Evolutionary conservation across 441 rosid genomes (phyloP), one percentile per base, ranked within the genome.

Genomic region (Viola pubescens): DNA sequence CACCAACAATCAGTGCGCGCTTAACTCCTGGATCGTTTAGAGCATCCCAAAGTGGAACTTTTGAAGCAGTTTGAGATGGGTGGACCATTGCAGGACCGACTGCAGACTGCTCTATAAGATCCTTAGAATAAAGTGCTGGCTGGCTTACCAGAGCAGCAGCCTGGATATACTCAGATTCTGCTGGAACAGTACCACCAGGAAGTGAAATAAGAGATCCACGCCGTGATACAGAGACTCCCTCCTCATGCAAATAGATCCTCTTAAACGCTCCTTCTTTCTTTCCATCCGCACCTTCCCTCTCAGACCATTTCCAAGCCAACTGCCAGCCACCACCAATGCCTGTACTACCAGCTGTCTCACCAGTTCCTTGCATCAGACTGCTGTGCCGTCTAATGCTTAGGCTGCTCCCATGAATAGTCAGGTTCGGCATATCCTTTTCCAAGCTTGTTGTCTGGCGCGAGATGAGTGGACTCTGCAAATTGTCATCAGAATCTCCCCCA

Each of bases 271-370:
- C 95, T 74, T 85, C 95, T 77, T 89, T 90, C 67, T 80, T 77
- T 45, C 97, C 95, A 6, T 75, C 85, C 44, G 66, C 72, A 4
- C 84, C 87, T 65, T 80, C 91, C 68, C 73, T 82, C 59, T 88
- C 95, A 39, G 91, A 60, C 94, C 95, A 88, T 73, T 90, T 81
- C 96, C 95, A 94, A 11, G 99, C 97, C 65, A 94, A 70, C 75
- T 94, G 99, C 99, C 99, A 94, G 38, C 96, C 97, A 14, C 97
- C 97, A 54, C 99, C 99, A 61, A 90, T 90, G 53, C 86, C 97
- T 74, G 81, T 70, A 53, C 83, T 72, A 42, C 87, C 74, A 4
- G 69, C 73, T 7, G 82, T 73, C 37, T 83, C 91, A 37, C 86
- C 94, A 3, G 69, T 69, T 69, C 76, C 81, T 50, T 81, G 87